Base-by-base conservation (phyloP, 768 basidiomycete species). In the Coprinopsis cinerea region DNA sequence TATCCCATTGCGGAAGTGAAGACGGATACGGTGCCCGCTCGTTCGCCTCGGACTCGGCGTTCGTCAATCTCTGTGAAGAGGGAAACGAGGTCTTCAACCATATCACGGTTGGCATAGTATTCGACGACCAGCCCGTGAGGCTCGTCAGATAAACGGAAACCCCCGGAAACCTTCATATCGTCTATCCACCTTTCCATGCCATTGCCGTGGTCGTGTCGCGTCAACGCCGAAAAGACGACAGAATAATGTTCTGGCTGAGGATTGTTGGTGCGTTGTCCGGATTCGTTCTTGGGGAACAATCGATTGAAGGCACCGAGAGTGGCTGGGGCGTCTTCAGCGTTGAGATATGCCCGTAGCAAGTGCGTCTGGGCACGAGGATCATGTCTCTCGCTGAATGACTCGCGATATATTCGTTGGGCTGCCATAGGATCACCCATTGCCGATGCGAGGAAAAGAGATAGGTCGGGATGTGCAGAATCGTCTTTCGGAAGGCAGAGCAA, bases 111-210 rank as follows among this genome's bases (percentile, higher is more conserved):
- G 13, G 26, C 37, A 25, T 52, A 52, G 15, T 52, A 52, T 24
- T 42, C 34, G n/a, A 52, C 18, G 15, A 52, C 28, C 4, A 32
- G 6, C 7, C 30, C 28, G 26, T 47, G 32, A 23, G 32, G 17
- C 4, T 3, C 6, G 17, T 23, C 15, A 18, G 46, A 20, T 15
- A n/a, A n/a, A n/a, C 26, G 44, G 2, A 17, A 2, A 32, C 30
- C 23, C 17, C 36, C 14, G 32, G 37, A 15, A 9, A 25, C 22
- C 1, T 55, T 27, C 60, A 62, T 61, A 6, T 63, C 67, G 40
- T 67, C 62, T 50, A 89, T 57, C 83, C 83, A 85, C 56, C 48
- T 40, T 52, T 75, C 72, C 56, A 85, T 68, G 13, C 75, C 76
- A 25, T 66, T 61, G 35, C 70, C 60, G 54, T 83, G 71, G 6